Evolutionary conservation across 2,329 filamentous ascomycete species (phyloP).

Genomic region (Diaporthe ampelina): DNA sequence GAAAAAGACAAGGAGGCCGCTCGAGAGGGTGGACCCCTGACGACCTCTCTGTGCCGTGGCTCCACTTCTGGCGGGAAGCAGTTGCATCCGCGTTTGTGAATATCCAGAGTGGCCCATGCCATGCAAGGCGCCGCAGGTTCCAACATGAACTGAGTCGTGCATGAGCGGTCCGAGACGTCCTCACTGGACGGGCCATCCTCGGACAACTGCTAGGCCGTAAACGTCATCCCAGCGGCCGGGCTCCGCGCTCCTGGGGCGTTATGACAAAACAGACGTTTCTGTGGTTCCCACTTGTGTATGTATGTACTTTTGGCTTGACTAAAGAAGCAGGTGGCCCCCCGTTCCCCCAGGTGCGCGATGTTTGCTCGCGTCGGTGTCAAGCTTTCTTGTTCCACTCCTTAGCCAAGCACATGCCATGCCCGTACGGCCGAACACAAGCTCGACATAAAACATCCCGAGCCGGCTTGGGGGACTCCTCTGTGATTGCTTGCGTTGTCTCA

Average conservation of each 20-base stretch:
- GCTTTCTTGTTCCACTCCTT: background rate
- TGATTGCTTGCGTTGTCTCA: background rate
- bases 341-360: background rate
- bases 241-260: background rate
- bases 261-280: background rate
- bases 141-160: constrained; percentile 23
- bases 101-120: background rate
- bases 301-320: background rate
- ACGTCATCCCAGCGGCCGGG: constrained; percentile 9
- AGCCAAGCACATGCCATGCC: constrained; percentile 31
- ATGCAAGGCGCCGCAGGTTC: constrained; percentile 28
- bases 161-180: constrained; percentile 27
- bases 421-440: constrained; percentile 21
- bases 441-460: constrained; percentile 28
- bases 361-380: background rate
- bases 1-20: background rate
- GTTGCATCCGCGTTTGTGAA: constrained; percentile 28
- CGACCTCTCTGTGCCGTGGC: background rate
- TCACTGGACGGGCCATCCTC: constrained; percentile 13
- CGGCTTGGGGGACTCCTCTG: constrained; percentile 18
- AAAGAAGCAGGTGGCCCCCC: constrained; percentile 1
- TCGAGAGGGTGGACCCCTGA: constrained; percentile 1
- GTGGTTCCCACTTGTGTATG: background rate
- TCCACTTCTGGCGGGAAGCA: constrained; percentile 23
- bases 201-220: constrained; percentile 17